Conservation (phyloP, 2,329 filamentous ascomycete genomes). For the Epichloe elymi region DNA sequence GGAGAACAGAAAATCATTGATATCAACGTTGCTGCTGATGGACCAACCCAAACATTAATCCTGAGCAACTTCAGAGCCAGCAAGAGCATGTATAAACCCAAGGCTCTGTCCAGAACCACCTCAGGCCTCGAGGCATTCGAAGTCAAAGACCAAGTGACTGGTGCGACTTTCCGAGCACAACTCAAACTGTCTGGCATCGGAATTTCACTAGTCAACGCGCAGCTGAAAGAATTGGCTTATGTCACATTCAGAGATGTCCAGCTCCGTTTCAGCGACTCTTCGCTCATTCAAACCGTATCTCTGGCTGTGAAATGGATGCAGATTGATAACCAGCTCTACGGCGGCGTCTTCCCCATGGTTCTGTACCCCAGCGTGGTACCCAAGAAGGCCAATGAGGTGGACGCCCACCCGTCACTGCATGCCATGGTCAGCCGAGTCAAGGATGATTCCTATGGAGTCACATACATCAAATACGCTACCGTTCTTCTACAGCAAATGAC, state of each 20-base stretch:
- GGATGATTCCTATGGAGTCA: slow-evolving; percentile 92
- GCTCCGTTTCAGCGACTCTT: slow-evolving; percentile 85
- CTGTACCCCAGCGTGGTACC: slow-evolving; percentile 95
- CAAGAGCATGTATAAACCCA: slow-evolving; percentile 72
- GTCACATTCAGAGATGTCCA: slow-evolving; percentile 85
- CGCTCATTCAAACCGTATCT: slow-evolving; percentile 81
- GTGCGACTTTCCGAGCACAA: slow-evolving; percentile 79
- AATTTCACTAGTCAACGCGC: slow-evolving; percentile 83
- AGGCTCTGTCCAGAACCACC: slow-evolving; percentile 34
- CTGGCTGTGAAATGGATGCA: slow-evolving; percentile 97
- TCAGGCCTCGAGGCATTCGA: slow-evolving; percentile 56
- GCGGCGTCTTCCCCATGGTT: slow-evolving; percentile 94
- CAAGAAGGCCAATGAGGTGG: slow-evolving; percentile 91
- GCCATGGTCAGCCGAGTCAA: slow-evolving; percentile 88
- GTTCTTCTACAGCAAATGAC: slow-evolving; percentile 95
- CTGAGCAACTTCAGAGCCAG: slow-evolving; percentile 87
- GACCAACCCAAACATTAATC: slow-evolving; percentile 87
- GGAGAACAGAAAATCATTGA: slow-evolving; percentile 81
- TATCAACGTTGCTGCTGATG: slow-evolving; percentile 89
- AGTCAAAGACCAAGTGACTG: slow-evolving; percentile 81
- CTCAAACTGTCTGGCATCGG: slow-evolving; percentile 82
- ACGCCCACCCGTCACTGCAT: slow-evolving; percentile 89
- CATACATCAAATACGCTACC: slow-evolving; percentile 98
- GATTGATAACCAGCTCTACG: slow-evolving; percentile 96
- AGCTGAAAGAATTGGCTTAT: slow-evolving; percentile 85